These are phyloP conservation scores for Funneliformis caledonium DNA, from an alignment of 371 early-diverging fungal species.

Conservation along the genomic window DNA sequence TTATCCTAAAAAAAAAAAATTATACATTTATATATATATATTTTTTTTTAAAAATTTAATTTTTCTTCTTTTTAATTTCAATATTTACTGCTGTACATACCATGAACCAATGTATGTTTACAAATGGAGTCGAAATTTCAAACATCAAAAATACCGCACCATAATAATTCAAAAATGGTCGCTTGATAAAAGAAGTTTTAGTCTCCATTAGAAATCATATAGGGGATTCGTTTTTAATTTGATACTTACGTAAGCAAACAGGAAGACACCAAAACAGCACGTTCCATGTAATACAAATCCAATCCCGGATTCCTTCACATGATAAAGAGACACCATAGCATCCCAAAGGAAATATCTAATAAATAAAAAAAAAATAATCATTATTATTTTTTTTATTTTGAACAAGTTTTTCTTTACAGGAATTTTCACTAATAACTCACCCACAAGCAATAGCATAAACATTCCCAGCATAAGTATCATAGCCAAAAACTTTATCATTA, in stretches of 20 bases:
- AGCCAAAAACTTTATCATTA: slow-evolving; percentile 78
- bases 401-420: background rate
- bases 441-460: slow-evolving; percentile 86
- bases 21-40: background rate
- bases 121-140: slow-evolving; percentile 89
- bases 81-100: slow-evolving; percentile 42
- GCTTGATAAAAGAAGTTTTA: slow-evolving; percentile 46
- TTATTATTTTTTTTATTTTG: background rate
- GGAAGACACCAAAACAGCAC: slow-evolving; percentile 76
- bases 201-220: background rate
- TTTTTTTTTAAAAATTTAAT: background rate
- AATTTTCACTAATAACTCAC: slow-evolving; percentile 53
- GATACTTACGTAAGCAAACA: slow-evolving; percentile 72
- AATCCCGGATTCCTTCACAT: slow-evolving; percentile 59
- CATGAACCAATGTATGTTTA: slow-evolving; percentile 94
- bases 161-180: slow-evolving; percentile 86
- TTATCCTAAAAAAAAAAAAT: slow-evolving; percentile 62
- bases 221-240: background rate
- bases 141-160: slow-evolving; percentile 88
- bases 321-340: slow-evolving; percentile 68
- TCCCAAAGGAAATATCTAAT: slow-evolving; percentile 93
- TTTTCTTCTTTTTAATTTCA: slow-evolving; percentile 40
- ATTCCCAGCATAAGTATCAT: slow-evolving; percentile 68
- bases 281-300: slow-evolving; percentile 88
- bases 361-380: slow-evolving; percentile 13